Base-by-base conservation (phyloP, 495 filamentous ascomycete genomes). In the Hyaloscypha bicolor region DNA sequence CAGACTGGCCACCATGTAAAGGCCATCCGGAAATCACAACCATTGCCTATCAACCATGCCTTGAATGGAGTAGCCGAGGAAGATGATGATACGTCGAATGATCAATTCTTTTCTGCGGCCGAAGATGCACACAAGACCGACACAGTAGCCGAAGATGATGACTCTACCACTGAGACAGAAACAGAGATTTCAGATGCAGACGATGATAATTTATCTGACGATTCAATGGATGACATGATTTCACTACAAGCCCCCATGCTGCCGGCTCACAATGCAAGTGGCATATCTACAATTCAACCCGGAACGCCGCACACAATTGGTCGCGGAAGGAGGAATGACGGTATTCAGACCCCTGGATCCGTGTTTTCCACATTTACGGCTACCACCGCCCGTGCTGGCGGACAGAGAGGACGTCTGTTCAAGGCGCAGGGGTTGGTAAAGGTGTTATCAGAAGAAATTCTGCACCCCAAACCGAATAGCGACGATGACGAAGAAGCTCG, bases 401-500 rank as follows among this genome's bases (percentile, higher is more conserved):
- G 87, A 35, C 83, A 81, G 8, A 82, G 79, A 39, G 82, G 86
- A 33, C 79, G 78, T 31, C 76, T 81, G 3, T 97, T 97, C 79
- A 93, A 91, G 73, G 85, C 91, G 0, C 89, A 95, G 65, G 90
- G 90, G 0, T 81, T 99, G 22, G 79, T 92, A 45, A 82, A 83
- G 53, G 81, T 85, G 25, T 87, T 99, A 21, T 85, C 93, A 0
- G 84, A 91, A 56, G 91, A 93, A 51, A 79, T 95, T 4, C 78
- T 99, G 6, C 90, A 97, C 71, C 95, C 95, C 1, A 91, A 89
- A 63, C 94, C 95, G 6, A 79, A 82, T 4, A 67, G 77, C 29
- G 85, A 86, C 25, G 93, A 97, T 60, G 95, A 98, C 69, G 88
- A 93, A 60, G 96, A 98, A 73, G 88, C 90, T 3, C 86, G 94